phyloP scores from a whole-genome alignment of 306 rosid species.

The Hylodesmum podocarpum region DNA sequence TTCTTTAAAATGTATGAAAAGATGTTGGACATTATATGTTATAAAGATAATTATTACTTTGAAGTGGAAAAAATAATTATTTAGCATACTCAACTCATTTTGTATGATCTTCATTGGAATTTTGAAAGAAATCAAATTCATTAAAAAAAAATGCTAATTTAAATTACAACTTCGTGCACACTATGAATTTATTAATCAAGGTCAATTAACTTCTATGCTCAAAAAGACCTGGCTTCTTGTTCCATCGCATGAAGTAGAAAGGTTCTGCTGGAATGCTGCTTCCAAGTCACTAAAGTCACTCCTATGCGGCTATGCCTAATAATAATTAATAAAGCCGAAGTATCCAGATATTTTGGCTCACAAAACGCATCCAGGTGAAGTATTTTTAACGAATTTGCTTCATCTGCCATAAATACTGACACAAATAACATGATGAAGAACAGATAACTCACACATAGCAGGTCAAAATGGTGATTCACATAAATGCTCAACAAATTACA shows the following conservation, averaged over 20 bases:
- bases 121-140: not conserved
- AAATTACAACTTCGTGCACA: slow-evolving; percentile 18
- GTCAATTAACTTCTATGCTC: not conserved
- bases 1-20: not conserved
- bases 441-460: not conserved
- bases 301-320: not conserved
- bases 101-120: not conserved
- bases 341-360: slow-evolving; percentile 1
- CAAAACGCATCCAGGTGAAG: not conserved
- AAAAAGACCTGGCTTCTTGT: slow-evolving; percentile 11
- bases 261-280: slow-evolving; percentile 16
- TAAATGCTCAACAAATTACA: slow-evolving; percentile 1
- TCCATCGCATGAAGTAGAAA: not conserved
- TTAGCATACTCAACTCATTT: not conserved
- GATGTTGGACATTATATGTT: not conserved
- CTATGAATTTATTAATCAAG: not conserved
- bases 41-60: not conserved
- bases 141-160: not conserved
- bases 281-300: not conserved
- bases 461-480: not conserved
- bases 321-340: not conserved
- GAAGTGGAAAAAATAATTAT: not conserved
- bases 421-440: not conserved
- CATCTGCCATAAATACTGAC: slow-evolving; percentile 6
- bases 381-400: not conserved